Conservation (phyloP, 2,329 filamentous ascomycete genomes). For the Cladosporium sp. region DNA sequence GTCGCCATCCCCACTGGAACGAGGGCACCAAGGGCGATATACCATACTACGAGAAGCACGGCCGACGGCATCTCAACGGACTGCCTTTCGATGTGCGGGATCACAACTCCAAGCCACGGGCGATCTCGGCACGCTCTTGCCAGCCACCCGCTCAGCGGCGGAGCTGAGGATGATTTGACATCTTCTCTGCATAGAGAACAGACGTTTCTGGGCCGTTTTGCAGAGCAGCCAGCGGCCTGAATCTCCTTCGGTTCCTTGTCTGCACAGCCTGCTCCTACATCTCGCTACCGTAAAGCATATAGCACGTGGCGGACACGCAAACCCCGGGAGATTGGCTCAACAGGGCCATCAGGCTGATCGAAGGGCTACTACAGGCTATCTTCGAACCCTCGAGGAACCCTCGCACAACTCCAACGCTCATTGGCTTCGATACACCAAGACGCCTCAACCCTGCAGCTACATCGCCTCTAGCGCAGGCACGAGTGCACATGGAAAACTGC, state of each 20-base stretch:
- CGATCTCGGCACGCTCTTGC: too few species aligned
- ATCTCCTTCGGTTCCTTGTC: not conserved
- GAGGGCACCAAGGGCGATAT: not conserved
- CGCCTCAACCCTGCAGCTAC: constrained; percentile 5
- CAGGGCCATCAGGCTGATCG: not conserved
- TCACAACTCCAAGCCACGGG: not conserved
- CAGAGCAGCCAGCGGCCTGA: not conserved
- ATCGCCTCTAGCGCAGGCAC: constrained; percentile 16
- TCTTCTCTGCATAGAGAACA: not conserved
- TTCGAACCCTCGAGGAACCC: not conserved
- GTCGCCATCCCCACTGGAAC: not conserved
- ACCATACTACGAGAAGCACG: not conserved
- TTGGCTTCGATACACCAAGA: constrained; percentile 2
- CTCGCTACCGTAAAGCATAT: not conserved
- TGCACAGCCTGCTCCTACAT: not conserved
- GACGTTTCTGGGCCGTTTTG: not conserved
- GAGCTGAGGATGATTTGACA: not conserved
- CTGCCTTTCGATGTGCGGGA: not conserved
- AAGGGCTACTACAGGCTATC: not conserved
- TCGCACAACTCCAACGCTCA: not conserved
- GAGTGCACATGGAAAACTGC: constrained; percentile 8
- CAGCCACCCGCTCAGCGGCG: constrained; percentile 7
- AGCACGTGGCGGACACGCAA: constrained; percentile 17
- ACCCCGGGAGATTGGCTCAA: constrained; percentile 8
- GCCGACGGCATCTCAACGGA: not conserved